A percentile compares a stretch with the other conserved stretches of the same genome.
Evolutionary conservation across 1,284 basidiomycete species (phyloP).

Genomic region (Thecaphora thlaspeos): DNA sequence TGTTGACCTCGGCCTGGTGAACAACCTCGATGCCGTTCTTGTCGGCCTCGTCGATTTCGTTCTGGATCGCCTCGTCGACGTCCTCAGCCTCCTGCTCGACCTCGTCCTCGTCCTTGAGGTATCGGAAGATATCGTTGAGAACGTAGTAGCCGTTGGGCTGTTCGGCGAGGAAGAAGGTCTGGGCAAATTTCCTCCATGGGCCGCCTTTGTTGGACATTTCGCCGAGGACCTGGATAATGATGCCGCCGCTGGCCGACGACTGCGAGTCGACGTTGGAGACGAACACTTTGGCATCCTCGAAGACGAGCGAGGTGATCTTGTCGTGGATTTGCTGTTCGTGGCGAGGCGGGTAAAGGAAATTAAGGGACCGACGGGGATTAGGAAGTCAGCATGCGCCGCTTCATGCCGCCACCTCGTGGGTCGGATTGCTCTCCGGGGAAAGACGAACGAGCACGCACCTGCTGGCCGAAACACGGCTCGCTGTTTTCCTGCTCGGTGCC

Average conservation of each 20-base stretch:
- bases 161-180: constrained; percentile 99
- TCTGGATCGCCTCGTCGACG: constrained; percentile 31
- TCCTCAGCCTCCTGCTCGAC: constrained; percentile 60
- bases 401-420: too few relatives aligned
- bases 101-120: constrained; percentile 90
- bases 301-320: constrained; percentile 88
- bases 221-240: constrained; percentile 98
- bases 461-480: constrained; percentile 84
- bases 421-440: too few relatives aligned
- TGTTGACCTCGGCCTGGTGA: constrained; percentile 36
- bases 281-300: constrained; percentile 95
- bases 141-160: constrained; percentile 99
- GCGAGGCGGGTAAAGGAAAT: not conserved
- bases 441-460: constrained; percentile 62
- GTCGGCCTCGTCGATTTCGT: constrained; percentile 32
- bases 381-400: not conserved
- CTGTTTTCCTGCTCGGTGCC: constrained; percentile 73
- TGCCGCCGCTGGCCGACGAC: constrained; percentile 87
- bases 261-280: constrained; percentile 65
- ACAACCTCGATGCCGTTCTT: constrained; percentile 27
- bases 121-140: constrained; percentile 99
- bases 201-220: constrained; percentile 84
- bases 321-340: constrained; percentile 84
- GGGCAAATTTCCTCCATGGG: constrained; percentile 96
- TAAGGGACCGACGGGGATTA: constrained; percentile 10